Base-by-base conservation (phyloP, 1,284 basidiomycete genomes). In the Rhodotorula sp. region DNA sequence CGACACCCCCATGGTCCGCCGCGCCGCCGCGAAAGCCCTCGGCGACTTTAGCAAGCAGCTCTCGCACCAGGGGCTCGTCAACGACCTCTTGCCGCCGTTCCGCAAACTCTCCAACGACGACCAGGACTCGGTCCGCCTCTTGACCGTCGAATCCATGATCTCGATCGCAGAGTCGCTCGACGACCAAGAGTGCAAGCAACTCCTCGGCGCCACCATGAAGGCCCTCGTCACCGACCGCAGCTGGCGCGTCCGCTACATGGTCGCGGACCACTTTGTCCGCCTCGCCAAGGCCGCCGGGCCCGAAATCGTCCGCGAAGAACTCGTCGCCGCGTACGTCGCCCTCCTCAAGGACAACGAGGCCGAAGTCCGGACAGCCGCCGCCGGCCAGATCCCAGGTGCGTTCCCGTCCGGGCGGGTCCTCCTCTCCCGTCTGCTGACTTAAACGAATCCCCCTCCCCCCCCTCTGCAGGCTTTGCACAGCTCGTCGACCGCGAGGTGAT, bases 221-320 rank as follows among this genome's bases (percentile, higher is more conserved):
- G 86, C 91, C 77, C 90, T 90, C 77, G 91, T 97, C 65, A 86
- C 89, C 39, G 97, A 99, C 83, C 97, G 97, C 86, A 96, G 93
- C 82, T 99, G 97, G 97, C 86, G 97, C 78, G 97, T 99, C 64
- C 87, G 97, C 79, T 99, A 98, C 83, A 99, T 99, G 96, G 93
- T 95, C 23, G 97, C 96, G 8, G 95, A 90, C 78, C 92, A 99
- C 83, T 99, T 99, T 83, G 97, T 99, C 75, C 91, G 94, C 90
- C 87, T 99, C 52, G 94, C 97, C 3, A 91, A 95, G 80, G 90
- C 92, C 21, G 92, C 97, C 47, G 95, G 95, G 20, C 85, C 87
- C 76, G 93, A 95, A 63, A 88, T 99, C 68, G 92, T 98, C 62
- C 87, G 93, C 74, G 96, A 98, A 78, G 97, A 99, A 81, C 85